Base-by-base conservation (phyloP, 345 rosid genomes). In the Cardamine resedifolia region DNA sequence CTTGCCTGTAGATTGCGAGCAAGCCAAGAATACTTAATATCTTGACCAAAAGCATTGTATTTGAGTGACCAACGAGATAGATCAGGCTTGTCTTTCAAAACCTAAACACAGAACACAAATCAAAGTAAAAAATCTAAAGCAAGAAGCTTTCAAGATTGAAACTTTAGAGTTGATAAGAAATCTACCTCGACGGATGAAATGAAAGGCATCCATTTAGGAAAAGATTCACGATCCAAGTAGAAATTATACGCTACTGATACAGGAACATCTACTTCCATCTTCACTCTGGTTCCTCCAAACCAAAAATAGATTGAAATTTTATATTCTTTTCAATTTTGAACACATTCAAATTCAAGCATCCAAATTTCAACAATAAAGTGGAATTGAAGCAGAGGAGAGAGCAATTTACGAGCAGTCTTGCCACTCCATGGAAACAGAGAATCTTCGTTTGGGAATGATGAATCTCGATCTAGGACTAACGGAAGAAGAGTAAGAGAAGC, bases 11-110 rank as follows among this genome's bases (percentile, higher is more conserved):
- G 78, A 82, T 89, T 95, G 50, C 91, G 83, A 71, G 99, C 96
- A 75, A 95, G 96, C 99, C 99, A 95, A 63, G 99, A 85, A 75
- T 47, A 95, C 71, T 91, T 90, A 58, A 95, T 79, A 66, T 85
- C 81, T 47, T 76, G 93, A 64, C 93, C 97, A 63, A 91, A 88
- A 50, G 97, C 99, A 66, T 79, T 81, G 79, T 89, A 91, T 76
- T 90, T 89, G 50, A 95, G 80, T 7, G 91, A 80, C 99, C 99
- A 91, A 64, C 88, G 81, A 1, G 97, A 95, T 18, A 91, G 68
- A 70, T 91, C 90, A 44, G 99, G 97, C 71, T 90, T 88, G 64
- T 90, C 96, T 62, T 90, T 85, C 78, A 91, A 68, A 28, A 91
- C 71, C 97, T 95, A 16, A 58, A 30, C 39, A 62, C n/a, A n/a